A percentile compares a stretch with the other conserved stretches of the same genome.
Evolutionary conservation across 345 rosid species (phyloP).

Genomic region (Heritiera littoralis): DNA sequence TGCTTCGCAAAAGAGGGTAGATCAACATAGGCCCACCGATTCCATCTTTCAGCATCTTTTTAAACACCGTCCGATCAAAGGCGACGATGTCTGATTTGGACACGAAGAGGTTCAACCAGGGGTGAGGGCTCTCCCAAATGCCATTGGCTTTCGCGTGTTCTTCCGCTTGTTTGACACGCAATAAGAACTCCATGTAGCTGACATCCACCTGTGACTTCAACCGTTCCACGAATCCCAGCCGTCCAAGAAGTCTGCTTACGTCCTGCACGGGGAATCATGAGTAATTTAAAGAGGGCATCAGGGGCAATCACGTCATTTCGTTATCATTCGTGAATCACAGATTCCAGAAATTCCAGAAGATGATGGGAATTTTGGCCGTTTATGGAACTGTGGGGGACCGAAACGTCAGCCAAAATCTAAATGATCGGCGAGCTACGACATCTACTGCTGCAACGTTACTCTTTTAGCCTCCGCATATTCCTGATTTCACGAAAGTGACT

Average conservation of each 20-base stretch:
- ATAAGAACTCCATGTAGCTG: slow-evolving; percentile 64
- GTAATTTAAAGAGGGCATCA: background rate
- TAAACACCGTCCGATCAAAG: slow-evolving; percentile 72
- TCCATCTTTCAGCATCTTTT: slow-evolving; percentile 60
- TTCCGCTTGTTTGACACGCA: slow-evolving; percentile 70
- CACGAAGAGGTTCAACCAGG: slow-evolving; percentile 88
- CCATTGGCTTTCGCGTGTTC: slow-evolving; percentile 60
- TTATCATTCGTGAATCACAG: slow-evolving; percentile 25
- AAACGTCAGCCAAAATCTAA: slow-evolving; percentile 39
- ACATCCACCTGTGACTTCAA: slow-evolving; percentile 63
- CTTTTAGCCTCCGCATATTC: slow-evolving; percentile 28
- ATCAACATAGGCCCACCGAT: slow-evolving; percentile 89
- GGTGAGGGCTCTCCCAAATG: slow-evolving; percentile 89
- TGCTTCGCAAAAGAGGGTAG: slow-evolving; percentile 84
- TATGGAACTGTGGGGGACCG: slow-evolving; percentile 52
- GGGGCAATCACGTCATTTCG: slow-evolving; percentile 20
- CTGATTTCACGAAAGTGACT: slow-evolving; percentile 19
- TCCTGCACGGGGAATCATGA: slow-evolving; percentile 33
- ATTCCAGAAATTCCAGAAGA: slow-evolving; percentile 50
- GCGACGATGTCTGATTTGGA: slow-evolving; percentile 54
- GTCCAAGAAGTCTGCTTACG: slow-evolving; percentile 50
- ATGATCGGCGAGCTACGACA: slow-evolving; percentile 23
- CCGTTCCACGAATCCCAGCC: slow-evolving; percentile 50
- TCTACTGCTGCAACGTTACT: slow-evolving; percentile 3
- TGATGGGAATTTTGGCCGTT: slow-evolving; percentile 54